Evolutionary conservation across 1,284 basidiomycete genomes (phyloP).

Genomic region (Cerrena zonata): DNA sequence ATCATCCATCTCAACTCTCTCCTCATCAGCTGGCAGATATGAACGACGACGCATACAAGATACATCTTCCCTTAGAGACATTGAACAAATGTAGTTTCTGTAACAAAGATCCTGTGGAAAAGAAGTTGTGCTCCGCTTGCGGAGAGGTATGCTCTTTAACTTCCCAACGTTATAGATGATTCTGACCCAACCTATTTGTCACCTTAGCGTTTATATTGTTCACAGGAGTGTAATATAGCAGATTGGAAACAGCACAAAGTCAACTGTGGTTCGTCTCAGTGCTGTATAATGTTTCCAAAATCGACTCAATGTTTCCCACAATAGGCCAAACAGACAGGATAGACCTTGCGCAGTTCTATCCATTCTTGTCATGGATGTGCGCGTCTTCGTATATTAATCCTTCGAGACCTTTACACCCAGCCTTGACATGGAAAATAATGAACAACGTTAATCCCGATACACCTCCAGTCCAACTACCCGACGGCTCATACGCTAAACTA

Average conservation of each 20-base stretch:
- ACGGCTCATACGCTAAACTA: background rate
- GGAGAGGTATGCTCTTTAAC: background rate
- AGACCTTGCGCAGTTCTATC: slow-evolving; percentile 4
- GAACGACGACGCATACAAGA: too few species aligned
- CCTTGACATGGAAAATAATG: background rate
- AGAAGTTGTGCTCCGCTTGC: too few species aligned
- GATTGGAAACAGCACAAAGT: background rate
- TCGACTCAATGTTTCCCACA: background rate
- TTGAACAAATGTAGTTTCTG: too few species aligned
- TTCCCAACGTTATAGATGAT: too few species aligned
- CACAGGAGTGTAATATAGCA: background rate
- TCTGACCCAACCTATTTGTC: too few species aligned
- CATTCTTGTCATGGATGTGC: slow-evolving; percentile 4
- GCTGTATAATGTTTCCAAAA: background rate
- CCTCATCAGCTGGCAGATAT: too few species aligned
- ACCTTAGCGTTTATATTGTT: background rate
- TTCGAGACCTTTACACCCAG: background rate
- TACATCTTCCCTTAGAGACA: too few species aligned
- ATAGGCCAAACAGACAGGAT: slow-evolving; percentile 8
- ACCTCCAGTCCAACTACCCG: background rate
- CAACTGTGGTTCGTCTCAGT: background rate
- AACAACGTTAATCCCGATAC: slow-evolving; percentile 1
- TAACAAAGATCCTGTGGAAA: too few species aligned
- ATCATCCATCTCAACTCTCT: background rate
- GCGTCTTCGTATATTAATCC: background rate